Percentiles rank a stretch among this genome's conserved stretches.
These are phyloP conservation scores for Tricholoma hemisulphureum DNA, from an alignment of 768 basidiomycete genomes.

Conservation along the genomic window DNA sequence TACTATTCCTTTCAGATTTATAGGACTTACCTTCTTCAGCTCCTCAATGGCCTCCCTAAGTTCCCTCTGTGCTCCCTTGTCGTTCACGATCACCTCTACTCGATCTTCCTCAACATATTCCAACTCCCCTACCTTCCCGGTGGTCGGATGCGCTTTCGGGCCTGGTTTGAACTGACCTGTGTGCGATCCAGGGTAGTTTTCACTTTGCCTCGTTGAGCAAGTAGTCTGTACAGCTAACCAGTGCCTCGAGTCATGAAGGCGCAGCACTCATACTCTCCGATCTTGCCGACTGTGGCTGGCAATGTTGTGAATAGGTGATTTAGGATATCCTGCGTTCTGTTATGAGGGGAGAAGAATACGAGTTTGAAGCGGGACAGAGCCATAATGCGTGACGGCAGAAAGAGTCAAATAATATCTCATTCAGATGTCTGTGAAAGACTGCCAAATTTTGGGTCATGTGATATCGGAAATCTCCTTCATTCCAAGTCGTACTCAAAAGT, in stretches of 20 bases:
- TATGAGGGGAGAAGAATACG: slow-evolving; percentile 49
- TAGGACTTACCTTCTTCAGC: slow-evolving; percentile 43
- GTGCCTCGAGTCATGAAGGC: slow-evolving; percentile 56
- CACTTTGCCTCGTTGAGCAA: not conserved
- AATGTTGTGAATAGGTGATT: slow-evolving; percentile 44
- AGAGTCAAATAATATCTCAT: too few relatives aligned
- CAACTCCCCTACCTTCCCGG: slow-evolving; percentile 42
- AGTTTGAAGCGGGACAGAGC: slow-evolving; percentile 40
- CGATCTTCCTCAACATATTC: slow-evolving; percentile 53
- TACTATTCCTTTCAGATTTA: slow-evolving; percentile 3
- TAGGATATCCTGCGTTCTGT: slow-evolving; percentile 22
- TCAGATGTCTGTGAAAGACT: too few relatives aligned
- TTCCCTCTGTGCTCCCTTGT: slow-evolving; percentile 32
- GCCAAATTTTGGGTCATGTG: too few relatives aligned
- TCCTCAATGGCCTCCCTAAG: slow-evolving; percentile 41
- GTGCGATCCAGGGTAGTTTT: slow-evolving; percentile 2
- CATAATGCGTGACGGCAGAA: slow-evolving; percentile 29
- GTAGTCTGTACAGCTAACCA: slow-evolving; percentile 34
- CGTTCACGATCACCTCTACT: slow-evolving; percentile 51
- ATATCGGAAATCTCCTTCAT: too few relatives aligned
- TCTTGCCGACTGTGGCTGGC: slow-evolving; percentile 47
- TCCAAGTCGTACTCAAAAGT: too few relatives aligned
- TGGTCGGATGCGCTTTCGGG: slow-evolving; percentile 41
- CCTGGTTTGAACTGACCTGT: slow-evolving; percentile 48
- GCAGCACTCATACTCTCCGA: slow-evolving; percentile 51